Percentiles rank a stretch among this genome's conserved stretches.
Evolutionary conservation across 2,329 filamentous ascomycete genomes (phyloP).

Genomic region (Epichloe gansuensis): DNA sequence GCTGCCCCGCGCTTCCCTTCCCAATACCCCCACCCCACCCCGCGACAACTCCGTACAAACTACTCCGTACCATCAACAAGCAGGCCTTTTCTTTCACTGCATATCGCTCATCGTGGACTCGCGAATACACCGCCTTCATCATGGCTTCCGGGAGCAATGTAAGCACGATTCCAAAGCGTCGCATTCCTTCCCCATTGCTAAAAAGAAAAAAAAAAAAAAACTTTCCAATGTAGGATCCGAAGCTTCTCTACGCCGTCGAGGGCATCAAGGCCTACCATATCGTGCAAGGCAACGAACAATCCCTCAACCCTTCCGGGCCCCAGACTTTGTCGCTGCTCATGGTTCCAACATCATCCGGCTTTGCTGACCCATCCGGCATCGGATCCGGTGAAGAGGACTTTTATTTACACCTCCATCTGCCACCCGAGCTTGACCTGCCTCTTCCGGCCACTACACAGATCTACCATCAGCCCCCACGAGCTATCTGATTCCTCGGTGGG

Average conservation of each 20-base stretch:
- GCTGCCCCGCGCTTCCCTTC: background rate
- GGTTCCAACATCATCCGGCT: constrained; percentile 80
- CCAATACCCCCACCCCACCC: background rate
- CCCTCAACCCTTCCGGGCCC: constrained; percentile 72
- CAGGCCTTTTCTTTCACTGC: background rate
- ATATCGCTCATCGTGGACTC: background rate
- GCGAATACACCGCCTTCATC: background rate
- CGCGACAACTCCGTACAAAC: background rate
- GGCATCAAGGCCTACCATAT: constrained; percentile 89
- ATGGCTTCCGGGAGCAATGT: constrained; percentile 24
- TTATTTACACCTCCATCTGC: constrained; percentile 89
- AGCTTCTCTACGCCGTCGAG: constrained; percentile 58
- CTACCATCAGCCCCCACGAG: constrained; percentile 84
- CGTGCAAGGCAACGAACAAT: constrained; percentile 71
- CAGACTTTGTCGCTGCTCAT: constrained; percentile 90
- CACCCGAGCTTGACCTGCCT: constrained; percentile 86
- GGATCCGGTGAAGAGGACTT: constrained; percentile 71
- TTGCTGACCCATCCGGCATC: constrained; percentile 41
- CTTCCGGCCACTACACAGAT: constrained; percentile 93
- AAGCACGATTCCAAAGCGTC: constrained; percentile 4
- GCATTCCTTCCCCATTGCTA: background rate
- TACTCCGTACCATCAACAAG: too few species aligned
- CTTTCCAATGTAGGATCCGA: constrained; percentile 37
- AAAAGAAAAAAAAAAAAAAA: background rate
- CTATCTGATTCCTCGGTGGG: constrained; percentile 93